Evolutionary conservation across 225 moss, liverwort and hornwort species (phyloP).

Genomic region (Takakia lepidozioides): DNA sequence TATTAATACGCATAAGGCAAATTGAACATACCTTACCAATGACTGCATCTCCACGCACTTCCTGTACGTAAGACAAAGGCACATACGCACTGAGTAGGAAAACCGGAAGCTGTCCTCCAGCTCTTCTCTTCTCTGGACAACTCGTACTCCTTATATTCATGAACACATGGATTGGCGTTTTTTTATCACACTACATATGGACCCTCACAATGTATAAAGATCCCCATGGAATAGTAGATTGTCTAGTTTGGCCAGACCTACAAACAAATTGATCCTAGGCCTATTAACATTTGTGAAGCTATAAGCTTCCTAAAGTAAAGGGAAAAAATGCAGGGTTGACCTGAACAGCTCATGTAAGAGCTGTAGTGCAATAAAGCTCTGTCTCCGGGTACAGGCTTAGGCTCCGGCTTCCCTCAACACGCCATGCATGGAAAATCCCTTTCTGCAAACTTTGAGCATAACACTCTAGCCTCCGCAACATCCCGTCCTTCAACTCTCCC

Average conservation of each 20-base stretch:
- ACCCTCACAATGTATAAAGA: too few species aligned
- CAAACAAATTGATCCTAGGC: too few species aligned
- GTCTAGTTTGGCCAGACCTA: too few species aligned
- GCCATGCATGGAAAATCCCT: slow-evolving; percentile 59
- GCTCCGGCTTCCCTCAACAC: slow-evolving; percentile 55
- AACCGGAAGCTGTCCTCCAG: slow-evolving; percentile 50
- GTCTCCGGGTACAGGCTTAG: slow-evolving; percentile 74
- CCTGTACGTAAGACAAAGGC: slow-evolving; percentile 57
- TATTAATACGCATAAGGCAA: not conserved
- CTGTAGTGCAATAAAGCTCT: slow-evolving; percentile 47
- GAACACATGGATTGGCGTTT: too few species aligned
- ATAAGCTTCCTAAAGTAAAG: too few species aligned
- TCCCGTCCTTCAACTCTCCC: slow-evolving; percentile 51
- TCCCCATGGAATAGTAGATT: too few species aligned
- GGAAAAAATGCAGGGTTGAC: too few species aligned
- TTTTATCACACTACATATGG: too few species aligned
- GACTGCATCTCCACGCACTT: slow-evolving; percentile 65
- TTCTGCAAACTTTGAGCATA: slow-evolving; percentile 54
- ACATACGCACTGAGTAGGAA: slow-evolving; percentile 79
- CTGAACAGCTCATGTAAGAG: slow-evolving; percentile 69
- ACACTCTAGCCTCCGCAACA: slow-evolving; percentile 82
- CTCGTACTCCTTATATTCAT: too few species aligned
- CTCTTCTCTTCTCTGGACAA: slow-evolving; percentile 46
- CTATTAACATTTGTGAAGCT: too few species aligned
- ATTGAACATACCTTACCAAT: slow-evolving; percentile 52